Evolutionary conservation across 2,329 filamentous ascomycete genomes (phyloP).

Genomic region (Talaromyces albobiverticillius): DNA sequence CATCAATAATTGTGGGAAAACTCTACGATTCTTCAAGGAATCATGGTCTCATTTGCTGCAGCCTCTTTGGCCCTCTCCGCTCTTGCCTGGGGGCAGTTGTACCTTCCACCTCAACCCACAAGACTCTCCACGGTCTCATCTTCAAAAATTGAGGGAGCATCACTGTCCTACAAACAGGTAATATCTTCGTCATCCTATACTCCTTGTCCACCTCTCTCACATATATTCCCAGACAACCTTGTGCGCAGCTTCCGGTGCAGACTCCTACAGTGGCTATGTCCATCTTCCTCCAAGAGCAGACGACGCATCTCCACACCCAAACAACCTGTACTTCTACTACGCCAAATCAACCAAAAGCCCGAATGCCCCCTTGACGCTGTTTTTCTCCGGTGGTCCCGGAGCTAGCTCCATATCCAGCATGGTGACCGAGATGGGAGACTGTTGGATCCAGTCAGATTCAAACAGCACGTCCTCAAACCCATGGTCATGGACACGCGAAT

Average conservation of each 20-base stretch:
- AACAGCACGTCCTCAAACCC: slow-evolving; percentile 48
- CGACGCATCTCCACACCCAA: not conserved
- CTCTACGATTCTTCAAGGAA: not conserved
- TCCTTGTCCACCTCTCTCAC: not conserved
- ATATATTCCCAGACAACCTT: not conserved
- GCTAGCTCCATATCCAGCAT: slow-evolving; percentile 46
- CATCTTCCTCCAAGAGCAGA: not conserved
- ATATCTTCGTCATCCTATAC: not conserved
- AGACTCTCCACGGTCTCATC: not conserved
- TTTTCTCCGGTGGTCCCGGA: slow-evolving; percentile 58
- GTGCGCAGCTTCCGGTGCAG: not conserved
- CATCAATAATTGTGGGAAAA: no score
- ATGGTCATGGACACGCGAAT: slow-evolving; percentile 57
- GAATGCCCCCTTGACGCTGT: slow-evolving; percentile 54
- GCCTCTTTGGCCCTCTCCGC: not conserved
- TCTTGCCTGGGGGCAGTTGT: not conserved
- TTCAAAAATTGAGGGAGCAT: not conserved
- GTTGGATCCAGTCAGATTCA: slow-evolving; percentile 44
- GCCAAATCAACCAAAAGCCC: slow-evolving; percentile 42
- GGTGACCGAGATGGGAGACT: slow-evolving; percentile 44
- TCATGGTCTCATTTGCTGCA: not conserved
- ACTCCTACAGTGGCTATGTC: slow-evolving; percentile 5
- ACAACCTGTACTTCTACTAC: slow-evolving; percentile 52
- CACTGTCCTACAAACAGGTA: not conserved
- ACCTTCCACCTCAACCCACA: not conserved